Conservation (phyloP, 441 rosid genomes). For the Populus trichocarpa region DNA sequence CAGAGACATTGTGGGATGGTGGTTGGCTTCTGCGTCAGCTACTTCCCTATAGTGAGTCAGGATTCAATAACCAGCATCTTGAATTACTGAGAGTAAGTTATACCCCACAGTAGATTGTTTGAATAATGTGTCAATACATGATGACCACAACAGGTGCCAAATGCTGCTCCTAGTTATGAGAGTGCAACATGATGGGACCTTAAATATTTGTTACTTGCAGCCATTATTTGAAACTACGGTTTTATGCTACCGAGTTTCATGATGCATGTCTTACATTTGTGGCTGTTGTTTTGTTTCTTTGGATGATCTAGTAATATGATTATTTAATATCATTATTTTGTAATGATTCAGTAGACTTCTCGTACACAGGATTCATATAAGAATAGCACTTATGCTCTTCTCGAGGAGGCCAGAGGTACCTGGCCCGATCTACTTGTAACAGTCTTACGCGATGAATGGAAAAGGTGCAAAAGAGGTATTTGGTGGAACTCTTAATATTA, state of each 20-base stretch:
- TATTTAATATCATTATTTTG: neutral
- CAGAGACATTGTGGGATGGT: constrained; percentile 97
- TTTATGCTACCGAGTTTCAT: neutral
- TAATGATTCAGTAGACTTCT: constrained; percentile 8
- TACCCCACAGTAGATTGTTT: neutral
- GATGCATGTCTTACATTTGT: neutral
- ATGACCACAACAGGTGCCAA: neutral
- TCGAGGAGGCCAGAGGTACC: constrained; percentile 61
- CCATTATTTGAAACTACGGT: neutral
- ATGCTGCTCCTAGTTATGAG: neutral
- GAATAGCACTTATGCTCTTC: constrained; percentile 48
- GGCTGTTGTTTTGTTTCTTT: neutral
- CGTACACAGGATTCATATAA: constrained; percentile 66
- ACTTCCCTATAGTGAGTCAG: constrained; percentile 86
- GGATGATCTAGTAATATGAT: neutral
- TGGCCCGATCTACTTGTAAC: constrained; percentile 79
- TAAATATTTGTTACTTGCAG: neutral
- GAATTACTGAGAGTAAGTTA: constrained; percentile 62
- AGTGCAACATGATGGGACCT: neutral
- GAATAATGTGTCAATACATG: neutral
- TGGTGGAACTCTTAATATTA: constrained; percentile 3
- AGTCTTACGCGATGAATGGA: constrained; percentile 86
- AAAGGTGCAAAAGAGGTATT: constrained; percentile 89
- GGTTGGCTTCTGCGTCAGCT: constrained; percentile 98
- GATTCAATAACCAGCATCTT: constrained; percentile 79